A percentile compares a stretch with the other conserved stretches of the same genome.
Conservation (phyloP, 1,284 basidiomycete genomes). For the Takashimella koratensis region DNA sequence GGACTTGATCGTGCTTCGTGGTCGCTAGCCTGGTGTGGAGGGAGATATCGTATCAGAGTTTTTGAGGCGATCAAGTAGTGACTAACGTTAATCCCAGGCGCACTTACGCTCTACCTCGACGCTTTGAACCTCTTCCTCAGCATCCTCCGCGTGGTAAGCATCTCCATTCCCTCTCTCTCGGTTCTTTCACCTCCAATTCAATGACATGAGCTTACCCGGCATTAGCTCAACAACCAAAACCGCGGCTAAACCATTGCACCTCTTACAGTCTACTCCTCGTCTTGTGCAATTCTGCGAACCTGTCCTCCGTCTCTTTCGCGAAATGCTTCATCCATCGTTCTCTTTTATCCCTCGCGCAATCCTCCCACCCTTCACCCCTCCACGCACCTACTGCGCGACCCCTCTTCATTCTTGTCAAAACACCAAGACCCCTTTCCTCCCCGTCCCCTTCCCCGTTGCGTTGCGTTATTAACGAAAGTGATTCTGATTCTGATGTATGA, state of each 20-base stretch:
- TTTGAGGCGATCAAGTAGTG: neutral
- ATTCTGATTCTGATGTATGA: too few relatives aligned
- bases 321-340: too few relatives aligned
- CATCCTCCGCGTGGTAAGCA: constrained; percentile 43
- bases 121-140: constrained; percentile 45
- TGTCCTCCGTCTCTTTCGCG: too few relatives aligned
- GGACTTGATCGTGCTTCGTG: neutral
- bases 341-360: too few relatives aligned
- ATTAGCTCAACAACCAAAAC: constrained; percentile 1
- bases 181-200: neutral
- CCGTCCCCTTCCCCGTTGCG: too few relatives aligned
- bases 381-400: too few relatives aligned
- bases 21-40: neutral
- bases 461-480: too few relatives aligned
- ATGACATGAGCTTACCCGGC: neutral
- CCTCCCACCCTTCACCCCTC: too few relatives aligned
- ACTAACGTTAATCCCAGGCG: constrained; percentile 3
- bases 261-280: too few relatives aligned
- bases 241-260: neutral
- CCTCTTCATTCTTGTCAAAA: too few relatives aligned
- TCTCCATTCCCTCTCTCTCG: neutral
- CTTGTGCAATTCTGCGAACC: too few relatives aligned
- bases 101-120: constrained; percentile 41
- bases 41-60: neutral
- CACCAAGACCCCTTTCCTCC: too few relatives aligned